phyloP scores from a whole-genome alignment of 208 protist genomes.

The Balamuthia mandrillaris region DNA sequence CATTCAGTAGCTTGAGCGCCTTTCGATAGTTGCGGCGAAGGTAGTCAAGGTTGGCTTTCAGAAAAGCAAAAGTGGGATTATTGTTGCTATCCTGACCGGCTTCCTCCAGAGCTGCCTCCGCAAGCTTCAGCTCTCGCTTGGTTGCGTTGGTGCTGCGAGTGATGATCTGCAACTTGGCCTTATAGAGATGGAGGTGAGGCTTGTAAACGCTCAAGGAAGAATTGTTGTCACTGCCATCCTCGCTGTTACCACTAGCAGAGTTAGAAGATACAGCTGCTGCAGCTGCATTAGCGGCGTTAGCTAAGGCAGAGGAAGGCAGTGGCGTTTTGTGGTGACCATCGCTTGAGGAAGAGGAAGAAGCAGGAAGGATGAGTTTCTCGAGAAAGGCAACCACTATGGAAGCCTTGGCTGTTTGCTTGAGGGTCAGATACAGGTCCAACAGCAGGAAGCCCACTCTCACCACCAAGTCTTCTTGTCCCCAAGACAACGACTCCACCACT shows the following conservation, averaged over 20 bases:
- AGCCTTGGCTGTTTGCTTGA: background rate
- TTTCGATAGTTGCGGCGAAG: conserved; percentile 1
- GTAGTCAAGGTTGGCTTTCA: conserved; percentile 11
- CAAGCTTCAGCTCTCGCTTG: background rate
- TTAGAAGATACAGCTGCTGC: background rate
- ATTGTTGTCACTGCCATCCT: background rate
- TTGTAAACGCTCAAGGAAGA: background rate
- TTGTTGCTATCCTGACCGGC: background rate
- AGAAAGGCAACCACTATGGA: background rate
- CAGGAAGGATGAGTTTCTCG: background rate
- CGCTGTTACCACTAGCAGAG: too few relatives aligned
- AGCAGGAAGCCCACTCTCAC: background rate
- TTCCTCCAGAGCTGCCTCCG: too few relatives aligned
- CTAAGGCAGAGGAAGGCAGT: background rate
- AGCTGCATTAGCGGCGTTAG: background rate
- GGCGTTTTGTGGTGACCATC: background rate
- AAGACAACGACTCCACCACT: too few relatives aligned
- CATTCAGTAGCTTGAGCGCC: conserved; percentile 28
- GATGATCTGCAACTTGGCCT: background rate
- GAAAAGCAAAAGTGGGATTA: background rate
- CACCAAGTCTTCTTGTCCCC: background rate
- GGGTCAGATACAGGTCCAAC: background rate
- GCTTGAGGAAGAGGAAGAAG: background rate
- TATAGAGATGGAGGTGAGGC: background rate
- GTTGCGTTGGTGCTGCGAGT: background rate